phyloP scores from a whole-genome alignment of 768 basidiomycete genomes.

The Leccinum uliginosum region DNA sequence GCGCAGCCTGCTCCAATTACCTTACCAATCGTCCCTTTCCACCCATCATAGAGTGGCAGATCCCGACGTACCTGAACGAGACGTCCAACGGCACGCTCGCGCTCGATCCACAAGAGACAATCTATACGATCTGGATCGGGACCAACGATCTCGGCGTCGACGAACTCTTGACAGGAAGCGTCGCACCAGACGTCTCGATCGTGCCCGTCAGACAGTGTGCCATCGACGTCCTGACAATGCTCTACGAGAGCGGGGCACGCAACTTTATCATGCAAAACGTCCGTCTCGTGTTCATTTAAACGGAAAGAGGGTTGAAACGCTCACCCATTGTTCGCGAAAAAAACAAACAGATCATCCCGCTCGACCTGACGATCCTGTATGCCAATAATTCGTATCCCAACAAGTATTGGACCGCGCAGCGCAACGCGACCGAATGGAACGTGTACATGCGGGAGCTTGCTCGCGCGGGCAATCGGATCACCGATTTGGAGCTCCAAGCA shows the following conservation, averaged over 20 bases:
- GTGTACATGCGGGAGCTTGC: conserved; percentile 52
- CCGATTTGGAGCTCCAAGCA: conserved; percentile 46
- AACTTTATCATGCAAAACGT: conserved; percentile 72
- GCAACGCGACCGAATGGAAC: conserved; percentile 57
- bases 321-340: not conserved
- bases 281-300: conserved; percentile 16
- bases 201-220: conserved; percentile 56
- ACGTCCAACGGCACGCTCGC: conserved; percentile 38
- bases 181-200: conserved; percentile 43
- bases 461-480: conserved; percentile 47
- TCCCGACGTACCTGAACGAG: conserved; percentile 49
- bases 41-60: conserved; percentile 42
- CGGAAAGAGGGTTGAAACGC: not conserved
- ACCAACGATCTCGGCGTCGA: conserved; percentile 59
- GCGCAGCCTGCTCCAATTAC: conserved; percentile 64
- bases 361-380: conserved; percentile 48
- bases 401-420: conserved; percentile 44
- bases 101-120: conserved; percentile 38
- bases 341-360: conserved; percentile 59
- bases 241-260: conserved; percentile 56
- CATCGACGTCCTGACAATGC: conserved; percentile 52
- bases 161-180: conserved; percentile 50
- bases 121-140: conserved; percentile 68
- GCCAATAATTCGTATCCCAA: conserved; percentile 43
- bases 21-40: conserved; percentile 56